These are phyloP conservation scores for Aspergillus kassunensis DNA, from an alignment of 495 filamentous ascomycete genomes.

Conservation along the genomic window DNA sequence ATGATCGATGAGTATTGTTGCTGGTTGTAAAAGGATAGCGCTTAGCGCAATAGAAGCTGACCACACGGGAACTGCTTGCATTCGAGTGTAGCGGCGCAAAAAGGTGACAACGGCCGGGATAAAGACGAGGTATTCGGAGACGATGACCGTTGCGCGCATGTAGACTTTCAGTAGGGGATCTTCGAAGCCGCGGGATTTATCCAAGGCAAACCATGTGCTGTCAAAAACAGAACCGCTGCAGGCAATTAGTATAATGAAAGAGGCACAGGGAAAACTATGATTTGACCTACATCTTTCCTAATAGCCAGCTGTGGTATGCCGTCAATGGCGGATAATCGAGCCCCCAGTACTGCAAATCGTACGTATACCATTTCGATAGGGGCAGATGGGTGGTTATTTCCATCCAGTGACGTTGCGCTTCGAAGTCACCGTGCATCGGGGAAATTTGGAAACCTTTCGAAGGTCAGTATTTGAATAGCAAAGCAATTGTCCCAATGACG, in stretches of 20 bases:
- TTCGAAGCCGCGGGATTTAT: slow-evolving; percentile 76
- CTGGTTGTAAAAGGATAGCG: slow-evolving; percentile 89
- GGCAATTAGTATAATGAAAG: slow-evolving; percentile 13
- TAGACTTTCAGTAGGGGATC: slow-evolving; percentile 80
- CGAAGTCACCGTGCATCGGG: slow-evolving; percentile 95
- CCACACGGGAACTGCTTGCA: slow-evolving; percentile 69
- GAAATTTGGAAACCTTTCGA: slow-evolving; percentile 68
- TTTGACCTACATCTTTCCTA: slow-evolving; percentile 69
- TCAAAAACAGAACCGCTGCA: slow-evolving; percentile 67
- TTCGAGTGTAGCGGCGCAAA: slow-evolving; percentile 68
- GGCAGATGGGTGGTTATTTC: slow-evolving; percentile 87
- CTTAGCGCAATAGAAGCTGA: slow-evolving; percentile 78
- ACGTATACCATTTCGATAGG: slow-evolving; percentile 93
- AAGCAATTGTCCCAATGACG: background rate
- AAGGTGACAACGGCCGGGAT: slow-evolving; percentile 83
- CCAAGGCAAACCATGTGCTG: slow-evolving; percentile 83
- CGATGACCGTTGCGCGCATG: slow-evolving; percentile 86
- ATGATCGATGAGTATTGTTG: slow-evolving; percentile 88
- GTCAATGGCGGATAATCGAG: slow-evolving; percentile 97
- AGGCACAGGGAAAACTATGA: background rate
- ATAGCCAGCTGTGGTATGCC: slow-evolving; percentile 93
- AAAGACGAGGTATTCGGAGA: slow-evolving; percentile 86
- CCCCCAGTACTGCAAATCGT: slow-evolving; percentile 95
- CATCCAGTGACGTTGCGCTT: slow-evolving; percentile 99
- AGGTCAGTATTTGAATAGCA: slow-evolving; percentile 14